Evolutionary conservation across 768 basidiomycete species (phyloP).

Genomic region (Collybiopsis luxurians): DNA sequence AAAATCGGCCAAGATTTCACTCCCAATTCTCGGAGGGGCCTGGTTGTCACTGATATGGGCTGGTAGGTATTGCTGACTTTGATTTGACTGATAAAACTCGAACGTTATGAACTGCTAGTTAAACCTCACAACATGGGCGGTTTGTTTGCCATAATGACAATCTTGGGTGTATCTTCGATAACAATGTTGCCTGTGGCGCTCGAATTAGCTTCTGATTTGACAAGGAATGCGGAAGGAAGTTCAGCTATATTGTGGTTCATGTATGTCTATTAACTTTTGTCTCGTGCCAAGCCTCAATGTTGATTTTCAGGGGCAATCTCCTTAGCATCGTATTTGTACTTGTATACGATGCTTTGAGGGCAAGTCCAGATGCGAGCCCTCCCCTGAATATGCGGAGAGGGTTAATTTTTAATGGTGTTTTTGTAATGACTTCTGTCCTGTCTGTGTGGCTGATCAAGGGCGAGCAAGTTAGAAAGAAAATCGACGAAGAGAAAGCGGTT

Average conservation of each 20-base stretch:
- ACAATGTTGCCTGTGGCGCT: constrained; percentile 74
- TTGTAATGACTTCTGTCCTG: constrained; percentile 38
- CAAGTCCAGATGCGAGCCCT: constrained; percentile 53
- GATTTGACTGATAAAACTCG: too few species aligned
- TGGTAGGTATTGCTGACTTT: constrained; percentile 36
- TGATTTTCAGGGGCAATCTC: constrained; percentile 67
- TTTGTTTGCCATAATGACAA: constrained; percentile 62
- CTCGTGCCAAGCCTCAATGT: too few species aligned
- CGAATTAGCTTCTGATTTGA: constrained; percentile 78
- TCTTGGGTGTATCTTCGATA: constrained; percentile 65
- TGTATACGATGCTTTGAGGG: constrained; percentile 73
- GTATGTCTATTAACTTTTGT: constrained; percentile 35
- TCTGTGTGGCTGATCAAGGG: constrained; percentile 55
- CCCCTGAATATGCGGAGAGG: constrained; percentile 72
- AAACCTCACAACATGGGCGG: constrained; percentile 56
- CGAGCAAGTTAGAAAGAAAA: constrained; percentile 56
- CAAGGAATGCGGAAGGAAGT: constrained; percentile 75
- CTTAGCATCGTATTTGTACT: constrained; percentile 62
- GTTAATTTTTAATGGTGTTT: constrained; percentile 62
- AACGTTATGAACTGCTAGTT: too few species aligned
- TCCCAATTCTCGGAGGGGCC: constrained; percentile 56
- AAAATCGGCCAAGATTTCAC: constrained; percentile 52
- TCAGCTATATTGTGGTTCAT: constrained; percentile 74
- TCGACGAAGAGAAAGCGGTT: constrained; percentile 53
- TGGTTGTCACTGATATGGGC: constrained; percentile 86